phyloP scores from a whole-genome alignment of 768 basidiomycete genomes.

The Phylloporus rhodoxanthus region DNA sequence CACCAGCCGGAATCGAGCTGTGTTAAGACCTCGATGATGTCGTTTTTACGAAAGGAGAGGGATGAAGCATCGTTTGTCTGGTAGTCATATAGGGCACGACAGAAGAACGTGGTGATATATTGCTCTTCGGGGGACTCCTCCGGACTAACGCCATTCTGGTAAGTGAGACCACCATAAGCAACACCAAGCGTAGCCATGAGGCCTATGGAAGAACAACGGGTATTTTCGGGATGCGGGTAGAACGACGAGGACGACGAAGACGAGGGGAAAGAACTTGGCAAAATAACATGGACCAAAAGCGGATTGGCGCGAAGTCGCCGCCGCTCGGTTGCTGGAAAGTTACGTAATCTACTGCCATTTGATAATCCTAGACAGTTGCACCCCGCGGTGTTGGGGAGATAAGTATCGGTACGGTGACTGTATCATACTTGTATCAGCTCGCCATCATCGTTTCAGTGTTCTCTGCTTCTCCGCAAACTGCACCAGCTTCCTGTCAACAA shows the following conservation, averaged over 20 bases:
- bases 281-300: constrained; percentile 13
- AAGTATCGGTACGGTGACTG: not conserved
- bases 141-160: constrained; percentile 20
- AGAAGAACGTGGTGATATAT: constrained; percentile 69
- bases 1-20: constrained; percentile 95
- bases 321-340: constrained; percentile 9
- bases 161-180: constrained; percentile 16
- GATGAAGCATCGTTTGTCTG: constrained; percentile 83
- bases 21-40: constrained; percentile 91
- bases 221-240: not conserved
- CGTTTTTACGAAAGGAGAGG: constrained; percentile 78
- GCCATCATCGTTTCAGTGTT: constrained; percentile 63
- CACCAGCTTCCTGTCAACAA: constrained; percentile 91
- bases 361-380: constrained; percentile 5
- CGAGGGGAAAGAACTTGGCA: constrained; percentile 10
- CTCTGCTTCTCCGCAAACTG: constrained; percentile 97
- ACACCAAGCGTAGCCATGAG: constrained; percentile 25
- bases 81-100: constrained; percentile 89
- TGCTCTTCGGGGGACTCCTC: constrained; percentile 47
- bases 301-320: constrained; percentile 3
- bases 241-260: constrained; percentile 10
- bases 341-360: constrained; percentile 26
- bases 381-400: not conserved
- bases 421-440: too few relatives aligned
- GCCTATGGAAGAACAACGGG: constrained; percentile 1